These are phyloP conservation scores for Trichoderma gracile DNA, from an alignment of 2,329 filamentous ascomycete species.

Conservation along the genomic window DNA sequence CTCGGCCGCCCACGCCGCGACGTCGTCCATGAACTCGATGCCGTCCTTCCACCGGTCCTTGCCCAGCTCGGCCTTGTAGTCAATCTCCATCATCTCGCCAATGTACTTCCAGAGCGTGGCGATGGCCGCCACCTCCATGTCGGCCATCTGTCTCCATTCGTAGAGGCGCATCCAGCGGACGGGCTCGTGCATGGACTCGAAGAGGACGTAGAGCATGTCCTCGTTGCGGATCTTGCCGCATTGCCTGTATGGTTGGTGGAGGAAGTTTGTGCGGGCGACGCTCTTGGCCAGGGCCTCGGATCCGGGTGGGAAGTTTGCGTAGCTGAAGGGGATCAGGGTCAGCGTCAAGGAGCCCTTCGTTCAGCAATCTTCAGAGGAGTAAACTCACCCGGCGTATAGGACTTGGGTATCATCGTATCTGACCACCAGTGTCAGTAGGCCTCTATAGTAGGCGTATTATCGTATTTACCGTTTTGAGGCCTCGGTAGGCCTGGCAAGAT, in stretches of 20 bases:
- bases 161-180: conserved; percentile 62
- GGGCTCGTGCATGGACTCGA: conserved; percentile 67
- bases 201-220: conserved; percentile 45
- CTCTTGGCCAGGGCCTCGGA: conserved; percentile 39
- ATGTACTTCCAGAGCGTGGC: conserved; percentile 71
- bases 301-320: conserved; percentile 35
- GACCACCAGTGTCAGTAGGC: neutral
- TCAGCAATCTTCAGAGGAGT: neutral
- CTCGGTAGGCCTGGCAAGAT: conserved; percentile 37
- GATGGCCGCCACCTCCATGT: conserved; percentile 67
- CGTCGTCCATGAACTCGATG: conserved; percentile 53
- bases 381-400: conserved; percentile 41
- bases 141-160: conserved; percentile 69
- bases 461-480: conserved; percentile 40
- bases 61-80: conserved; percentile 45
- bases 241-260: conserved; percentile 42
- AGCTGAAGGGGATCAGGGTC: conserved; percentile 30
- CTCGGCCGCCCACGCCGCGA: conserved; percentile 48
- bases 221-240: conserved; percentile 41
- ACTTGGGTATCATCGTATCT: conserved; percentile 47
- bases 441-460: neutral
- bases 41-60: conserved; percentile 49
- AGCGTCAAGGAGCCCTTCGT: neutral
- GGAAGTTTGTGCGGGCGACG: conserved; percentile 44
- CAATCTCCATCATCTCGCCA: conserved; percentile 69